Evolutionary conservation across 1,139 yeast genomes (phyloP), one percentile per base, ranked within the genome.

Genomic region (Blastobotrys illinoisensis): DNA sequence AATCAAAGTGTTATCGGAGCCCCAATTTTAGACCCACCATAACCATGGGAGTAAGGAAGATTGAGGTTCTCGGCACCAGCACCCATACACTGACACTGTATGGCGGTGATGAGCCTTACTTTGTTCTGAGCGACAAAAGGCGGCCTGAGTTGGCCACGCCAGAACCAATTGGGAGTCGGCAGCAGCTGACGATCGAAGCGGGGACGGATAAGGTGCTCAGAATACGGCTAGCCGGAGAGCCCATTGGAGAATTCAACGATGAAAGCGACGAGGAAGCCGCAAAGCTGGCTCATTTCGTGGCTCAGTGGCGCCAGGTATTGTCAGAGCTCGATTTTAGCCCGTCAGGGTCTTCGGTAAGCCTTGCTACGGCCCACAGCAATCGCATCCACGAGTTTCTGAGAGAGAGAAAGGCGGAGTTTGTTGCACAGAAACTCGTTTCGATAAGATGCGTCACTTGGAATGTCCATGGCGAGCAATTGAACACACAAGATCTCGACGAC

Each of bases 361-460:
- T 20, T 2, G 5, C 26, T 9, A 5, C 16, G n/a, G 2, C 46
- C 40, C 48, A 46, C 19, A 18, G 48, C 14, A 44, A 36, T 13
- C 48, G 50, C n/a, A 48, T 53, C 13, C 48, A 47, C 18, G 16
- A 14, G 19, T 53, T 18, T 3, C 23, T 53, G 13, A 3, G 40
- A 9, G 47, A 24, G 14, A 28, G 20, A 13, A 20, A 18, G 28
- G 36, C 40, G 7, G 56, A 55, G 16, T 61, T 61, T 28, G 23
- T 61, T 14, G 51, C 49, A n/a, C 57, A 60, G 7, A 53, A 56
- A 32, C 50, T 57, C 5, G 40, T 71, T 9, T 54, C 56, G 24
- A 54, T 72, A 24, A 58, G 74, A 44, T 66, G 69, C 3, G 57
- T 77, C 3, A 70, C 82, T 0, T 79, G 82, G 82, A 79, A 79